phyloP scores from a whole-genome alignment of 148 eudicot genomes.

The Camellia sinensis region DNA sequence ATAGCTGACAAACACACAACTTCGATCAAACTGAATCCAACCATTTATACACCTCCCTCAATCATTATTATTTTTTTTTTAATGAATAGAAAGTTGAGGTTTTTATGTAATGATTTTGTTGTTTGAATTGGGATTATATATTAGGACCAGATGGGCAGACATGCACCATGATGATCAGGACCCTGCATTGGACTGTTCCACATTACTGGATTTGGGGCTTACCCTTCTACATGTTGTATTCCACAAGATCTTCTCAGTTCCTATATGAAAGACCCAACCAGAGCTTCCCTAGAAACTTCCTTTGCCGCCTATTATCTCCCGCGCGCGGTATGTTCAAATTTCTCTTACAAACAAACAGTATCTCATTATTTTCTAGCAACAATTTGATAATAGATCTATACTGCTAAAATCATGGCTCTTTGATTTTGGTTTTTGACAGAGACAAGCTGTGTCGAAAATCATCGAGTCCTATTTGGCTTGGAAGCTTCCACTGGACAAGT shows the following conservation, averaged over 20 bases:
- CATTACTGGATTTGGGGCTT: conserved; percentile 91
- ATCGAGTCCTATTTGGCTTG: conserved; percentile 71
- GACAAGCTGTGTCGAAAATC: conserved; percentile 45
- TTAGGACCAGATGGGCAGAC: conserved; percentile 68
- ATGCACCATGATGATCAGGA: conserved; percentile 86
- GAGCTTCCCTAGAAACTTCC: conserved; percentile 43
- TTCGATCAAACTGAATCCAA: too few relatives aligned
- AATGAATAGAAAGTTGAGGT: too few relatives aligned
- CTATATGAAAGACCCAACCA: conserved; percentile 80
- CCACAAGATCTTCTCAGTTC: conserved; percentile 86
- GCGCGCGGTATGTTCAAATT: conserved; percentile 32
- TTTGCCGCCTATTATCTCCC: conserved; percentile 57
- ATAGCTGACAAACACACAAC: too few relatives aligned
- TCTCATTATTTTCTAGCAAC: too few relatives aligned
- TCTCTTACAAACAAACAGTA: too few relatives aligned
- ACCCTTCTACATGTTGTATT: conserved; percentile 92
- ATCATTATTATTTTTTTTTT: too few relatives aligned
- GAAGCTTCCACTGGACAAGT: conserved; percentile 69
- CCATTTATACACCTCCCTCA: too few relatives aligned
- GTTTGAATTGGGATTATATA: background rate
- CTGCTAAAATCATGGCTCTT: too few relatives aligned
- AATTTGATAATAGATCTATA: too few relatives aligned
- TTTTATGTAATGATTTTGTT: background rate
- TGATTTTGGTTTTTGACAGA: conserved; percentile 33
- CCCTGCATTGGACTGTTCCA: conserved; percentile 93